Conservation (phyloP, 768 basidiomycete species). For the Leucocoprinus sp. region DNA sequence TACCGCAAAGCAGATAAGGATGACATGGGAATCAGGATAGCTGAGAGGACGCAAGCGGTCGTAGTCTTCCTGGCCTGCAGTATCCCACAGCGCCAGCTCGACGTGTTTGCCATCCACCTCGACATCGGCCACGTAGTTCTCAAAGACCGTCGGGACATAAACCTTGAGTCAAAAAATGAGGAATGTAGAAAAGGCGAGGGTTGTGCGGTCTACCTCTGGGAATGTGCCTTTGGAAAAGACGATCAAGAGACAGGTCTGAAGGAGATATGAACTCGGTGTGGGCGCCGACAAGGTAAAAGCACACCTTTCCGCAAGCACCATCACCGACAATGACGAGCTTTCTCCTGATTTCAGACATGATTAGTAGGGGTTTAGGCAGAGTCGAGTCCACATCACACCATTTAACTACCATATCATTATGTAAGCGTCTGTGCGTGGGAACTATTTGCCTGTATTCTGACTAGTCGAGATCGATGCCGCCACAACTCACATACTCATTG, state of each 20-base stretch:
- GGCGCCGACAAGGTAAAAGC: slow-evolving; percentile 4
- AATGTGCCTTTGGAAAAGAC: slow-evolving; percentile 96
- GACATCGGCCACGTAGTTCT: slow-evolving; percentile 99
- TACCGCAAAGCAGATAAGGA: slow-evolving; percentile 97
- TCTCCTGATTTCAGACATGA: slow-evolving; percentile 96
- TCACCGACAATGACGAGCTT: slow-evolving; percentile 99
- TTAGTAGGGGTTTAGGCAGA: slow-evolving; percentile 11
- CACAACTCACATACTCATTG: slow-evolving; percentile 53
- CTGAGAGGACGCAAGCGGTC: slow-evolving; percentile 96
- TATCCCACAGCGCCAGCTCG: slow-evolving; percentile 99
- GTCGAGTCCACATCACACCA: slow-evolving; percentile 11
- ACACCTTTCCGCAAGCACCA: slow-evolving; percentile 93
- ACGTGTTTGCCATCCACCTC: slow-evolving; percentile 98
- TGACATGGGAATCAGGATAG: slow-evolving; percentile 99
- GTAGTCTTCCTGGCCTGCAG: slow-evolving; percentile 98
- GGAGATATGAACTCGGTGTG: background rate
- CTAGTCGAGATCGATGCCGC: slow-evolving; percentile 22
- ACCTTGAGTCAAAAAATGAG: slow-evolving; percentile 45
- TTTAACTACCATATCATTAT: slow-evolving; percentile 9
- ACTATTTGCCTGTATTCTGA: too few species aligned
- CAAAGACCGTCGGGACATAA: slow-evolving; percentile 98
- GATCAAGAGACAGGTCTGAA: slow-evolving; percentile 84
- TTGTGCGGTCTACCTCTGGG: slow-evolving; percentile 61
- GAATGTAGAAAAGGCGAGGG: background rate
- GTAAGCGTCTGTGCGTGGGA: slow-evolving; percentile 12